Conservation (phyloP, 305 asterid genomes). For the Euphrasia arctica region DNA sequence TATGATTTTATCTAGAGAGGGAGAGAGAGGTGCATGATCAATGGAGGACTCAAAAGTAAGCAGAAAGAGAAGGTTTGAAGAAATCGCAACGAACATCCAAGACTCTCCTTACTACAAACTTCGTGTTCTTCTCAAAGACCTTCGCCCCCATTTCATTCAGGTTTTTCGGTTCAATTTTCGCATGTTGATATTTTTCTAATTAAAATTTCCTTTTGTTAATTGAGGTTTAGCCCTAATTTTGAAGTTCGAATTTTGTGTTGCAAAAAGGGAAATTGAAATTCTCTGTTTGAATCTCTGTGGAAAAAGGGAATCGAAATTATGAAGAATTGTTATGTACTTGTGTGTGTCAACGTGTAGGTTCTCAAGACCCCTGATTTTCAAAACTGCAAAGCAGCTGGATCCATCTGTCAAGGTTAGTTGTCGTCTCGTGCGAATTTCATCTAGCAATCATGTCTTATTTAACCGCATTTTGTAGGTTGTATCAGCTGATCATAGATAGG, state of each 20-base stretch:
- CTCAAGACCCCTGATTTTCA: conserved; percentile 80
- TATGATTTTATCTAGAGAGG: no score
- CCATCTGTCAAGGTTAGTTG: conserved; percentile 58
- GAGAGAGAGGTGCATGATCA: conserved; percentile 1
- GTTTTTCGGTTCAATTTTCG: conserved; percentile 21
- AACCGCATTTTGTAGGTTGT: not conserved
- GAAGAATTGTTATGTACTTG: conserved; percentile 1
- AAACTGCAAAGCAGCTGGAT: conserved; percentile 78
- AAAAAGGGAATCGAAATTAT: not conserved
- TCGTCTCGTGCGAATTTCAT: not conserved
- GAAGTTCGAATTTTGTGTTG: not conserved
- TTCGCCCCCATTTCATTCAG: conserved; percentile 69
- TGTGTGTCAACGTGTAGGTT: conserved; percentile 50
- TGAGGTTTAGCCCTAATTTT: not conserved
- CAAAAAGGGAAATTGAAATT: not conserved
- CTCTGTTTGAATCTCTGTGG: not conserved
- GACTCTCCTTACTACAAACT: conserved; percentile 55
- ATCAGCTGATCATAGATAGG: not conserved
- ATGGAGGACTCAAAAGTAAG: conserved; percentile 39
- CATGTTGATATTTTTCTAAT: not conserved
- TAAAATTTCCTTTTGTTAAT: not conserved
- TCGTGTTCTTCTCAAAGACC: conserved; percentile 48
- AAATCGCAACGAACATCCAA: conserved; percentile 28
- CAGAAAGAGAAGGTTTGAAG: conserved; percentile 49
- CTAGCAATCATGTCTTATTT: not conserved